A percentile compares a stretch with the other conserved stretches of the same genome.
Evolutionary conservation across 345 rosid genomes (phyloP).

Genomic region (Mangifera indica): DNA sequence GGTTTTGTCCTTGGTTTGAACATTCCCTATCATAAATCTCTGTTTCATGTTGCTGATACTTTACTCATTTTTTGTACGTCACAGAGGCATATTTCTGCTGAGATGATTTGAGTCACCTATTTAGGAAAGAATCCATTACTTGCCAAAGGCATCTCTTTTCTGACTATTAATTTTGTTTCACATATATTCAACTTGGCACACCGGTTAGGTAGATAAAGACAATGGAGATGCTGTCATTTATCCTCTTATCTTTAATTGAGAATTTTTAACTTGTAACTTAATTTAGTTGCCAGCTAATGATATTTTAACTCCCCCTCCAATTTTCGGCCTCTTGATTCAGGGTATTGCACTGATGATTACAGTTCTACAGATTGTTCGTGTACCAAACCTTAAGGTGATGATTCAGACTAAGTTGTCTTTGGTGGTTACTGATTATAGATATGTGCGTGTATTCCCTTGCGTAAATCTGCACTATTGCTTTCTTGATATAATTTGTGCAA

Average conservation of each 20-base stretch:
- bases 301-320: conserved; percentile 12
- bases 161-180: no score
- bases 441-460: background rate
- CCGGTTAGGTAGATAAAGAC: background rate
- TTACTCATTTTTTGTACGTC: background rate
- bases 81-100: background rate
- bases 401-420: conserved; percentile 3
- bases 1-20: background rate
- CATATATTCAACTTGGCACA: background rate
- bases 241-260: background rate
- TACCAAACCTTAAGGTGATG: conserved; percentile 96
- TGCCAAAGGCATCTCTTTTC: no score
- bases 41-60: background rate
- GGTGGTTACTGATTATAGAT: conserved; percentile 3
- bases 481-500: background rate
- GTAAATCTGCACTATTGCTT: background rate
- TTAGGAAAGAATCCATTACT: background rate
- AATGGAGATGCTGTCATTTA: background rate
- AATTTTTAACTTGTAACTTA: background rate
- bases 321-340: conserved; percentile 36
- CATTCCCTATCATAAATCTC: background rate
- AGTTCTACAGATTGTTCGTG: conserved; percentile 89
- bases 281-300: background rate
- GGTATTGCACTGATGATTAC: conserved; percentile 92
- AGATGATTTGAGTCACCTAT: background rate